Conservation (phyloP, 257 asterid genomes). For the Nicotiana noctiflora region DNA sequence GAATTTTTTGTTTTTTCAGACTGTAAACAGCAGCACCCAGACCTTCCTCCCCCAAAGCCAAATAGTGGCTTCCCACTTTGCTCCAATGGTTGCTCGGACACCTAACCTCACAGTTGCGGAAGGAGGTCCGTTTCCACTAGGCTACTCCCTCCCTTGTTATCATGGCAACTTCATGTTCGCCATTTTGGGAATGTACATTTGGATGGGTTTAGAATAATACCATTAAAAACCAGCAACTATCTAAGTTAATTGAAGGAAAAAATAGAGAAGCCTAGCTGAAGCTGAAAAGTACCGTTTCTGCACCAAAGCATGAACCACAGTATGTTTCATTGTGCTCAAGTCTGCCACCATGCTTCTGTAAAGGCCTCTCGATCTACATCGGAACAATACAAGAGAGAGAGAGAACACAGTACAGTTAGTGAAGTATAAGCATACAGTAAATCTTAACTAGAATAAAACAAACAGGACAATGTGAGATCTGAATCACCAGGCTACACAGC, state of each 20-base stretch:
- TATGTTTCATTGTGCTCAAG: constrained; percentile 90
- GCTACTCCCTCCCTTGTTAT: background rate
- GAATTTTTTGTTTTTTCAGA: too few species aligned
- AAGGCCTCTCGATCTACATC: constrained; percentile 88
- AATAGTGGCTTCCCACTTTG: background rate
- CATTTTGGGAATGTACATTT: background rate
- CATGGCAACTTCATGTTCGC: background rate
- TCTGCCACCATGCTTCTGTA: constrained; percentile 97
- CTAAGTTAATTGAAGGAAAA: background rate
- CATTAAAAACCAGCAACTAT: background rate
- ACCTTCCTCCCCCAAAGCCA: background rate
- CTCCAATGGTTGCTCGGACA: background rate
- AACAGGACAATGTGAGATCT: background rate
- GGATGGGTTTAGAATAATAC: background rate
- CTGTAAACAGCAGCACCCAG: background rate
- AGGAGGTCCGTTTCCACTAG: background rate
- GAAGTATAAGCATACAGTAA: background rate
- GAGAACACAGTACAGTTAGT: constrained; percentile 1
- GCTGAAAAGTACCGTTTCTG: constrained; percentile 63
- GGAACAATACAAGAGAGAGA: constrained; percentile 4
- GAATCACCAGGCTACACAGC: background rate
- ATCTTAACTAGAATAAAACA: constrained; percentile 7
- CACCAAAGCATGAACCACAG: constrained; percentile 97
- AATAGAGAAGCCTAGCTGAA: constrained; percentile 10
- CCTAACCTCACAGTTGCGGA: background rate